A percentile compares a stretch with the other conserved stretches of the same genome.
Evolutionary conservation across 345 rosid genomes (phyloP).

Genomic region (Gossypium thurberi): DNA sequence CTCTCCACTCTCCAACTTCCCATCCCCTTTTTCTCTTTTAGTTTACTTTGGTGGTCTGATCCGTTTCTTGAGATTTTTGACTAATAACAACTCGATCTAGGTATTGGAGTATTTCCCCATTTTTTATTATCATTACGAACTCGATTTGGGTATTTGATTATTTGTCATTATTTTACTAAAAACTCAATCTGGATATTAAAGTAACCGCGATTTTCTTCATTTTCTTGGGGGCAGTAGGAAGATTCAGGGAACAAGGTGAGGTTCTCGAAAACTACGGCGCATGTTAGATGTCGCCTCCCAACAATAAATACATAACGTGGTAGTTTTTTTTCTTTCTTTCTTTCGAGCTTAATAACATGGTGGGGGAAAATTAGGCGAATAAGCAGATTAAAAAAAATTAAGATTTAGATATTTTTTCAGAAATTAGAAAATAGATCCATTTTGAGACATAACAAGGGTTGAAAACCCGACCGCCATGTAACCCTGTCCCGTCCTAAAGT

Average conservation of each 20-base stretch:
- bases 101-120: neutral
- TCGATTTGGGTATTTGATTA: neutral
- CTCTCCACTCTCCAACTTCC: conserved; percentile 22
- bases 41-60: neutral
- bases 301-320: neutral
- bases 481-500: no score
- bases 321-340: neutral
- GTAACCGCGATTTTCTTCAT: neutral
- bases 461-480: no score
- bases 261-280: neutral
- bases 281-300: neutral
- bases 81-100: neutral
- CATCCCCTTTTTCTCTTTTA: neutral
- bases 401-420: no score
- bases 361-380: no score
- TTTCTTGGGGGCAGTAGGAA: neutral
- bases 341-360: no score
- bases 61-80: neutral
- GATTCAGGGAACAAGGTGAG: neutral
- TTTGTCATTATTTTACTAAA: neutral
- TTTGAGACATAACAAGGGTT: no score
- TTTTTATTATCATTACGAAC: neutral
- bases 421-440: no score
- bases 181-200: neutral
- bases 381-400: no score